Base-by-base conservation (phyloP, 2,329 filamentous ascomycete species). In the Aspergillus tanneri region DNA sequence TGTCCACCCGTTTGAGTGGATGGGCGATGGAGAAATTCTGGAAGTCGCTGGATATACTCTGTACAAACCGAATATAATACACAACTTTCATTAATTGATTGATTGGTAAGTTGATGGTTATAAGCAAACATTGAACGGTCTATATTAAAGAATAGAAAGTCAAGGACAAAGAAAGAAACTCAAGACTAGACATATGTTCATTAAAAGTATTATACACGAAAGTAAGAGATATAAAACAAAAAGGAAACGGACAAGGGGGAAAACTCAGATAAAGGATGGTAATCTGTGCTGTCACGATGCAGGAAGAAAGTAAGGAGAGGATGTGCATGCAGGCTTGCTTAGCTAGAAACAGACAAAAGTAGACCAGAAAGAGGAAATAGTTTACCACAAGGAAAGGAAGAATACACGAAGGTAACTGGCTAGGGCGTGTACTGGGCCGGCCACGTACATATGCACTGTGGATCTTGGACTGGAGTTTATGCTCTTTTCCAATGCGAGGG, bases 361-460 rank as follows among this genome's bases (percentile, higher is more conserved):
- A 34, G 30, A 34, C 7, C 30, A 34, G 3, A 25, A 16, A 19
- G 14, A 5, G 14, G n/a, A n/a, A n/a, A n/a, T n/a, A n/a, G n/a
- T n/a, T n/a, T n/a, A n/a, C n/a, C n/a, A n/a, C n/a, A 40, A 16
- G 24, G 22, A 39, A 27, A n/a, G n/a, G n/a, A n/a, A n/a, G n/a
- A n/a, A n/a, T n/a, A n/a, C n/a, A n/a, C n/a, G n/a, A n/a, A n/a
- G n/a, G n/a, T n/a, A n/a, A n/a, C n/a, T n/a, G n/a, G n/a, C n/a
- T n/a, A n/a, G n/a, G n/a, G 30, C 10, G 30, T 34, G 19, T 19
- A 14, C 10, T 48, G 52, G 52, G 34, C 52, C 52, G 38, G 52
- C 54, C 52, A 46, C 43, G 35, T 42, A 47, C 43, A 50, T 43
- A 43, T 16, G n/a, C 45, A 47, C 30, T 34, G 30, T 18, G 30